Evolutionary conservation across 2,329 filamentous ascomycete species (phyloP), one percentile per base, ranked within the genome.

Genomic region (Ramichloridium luteum): DNA sequence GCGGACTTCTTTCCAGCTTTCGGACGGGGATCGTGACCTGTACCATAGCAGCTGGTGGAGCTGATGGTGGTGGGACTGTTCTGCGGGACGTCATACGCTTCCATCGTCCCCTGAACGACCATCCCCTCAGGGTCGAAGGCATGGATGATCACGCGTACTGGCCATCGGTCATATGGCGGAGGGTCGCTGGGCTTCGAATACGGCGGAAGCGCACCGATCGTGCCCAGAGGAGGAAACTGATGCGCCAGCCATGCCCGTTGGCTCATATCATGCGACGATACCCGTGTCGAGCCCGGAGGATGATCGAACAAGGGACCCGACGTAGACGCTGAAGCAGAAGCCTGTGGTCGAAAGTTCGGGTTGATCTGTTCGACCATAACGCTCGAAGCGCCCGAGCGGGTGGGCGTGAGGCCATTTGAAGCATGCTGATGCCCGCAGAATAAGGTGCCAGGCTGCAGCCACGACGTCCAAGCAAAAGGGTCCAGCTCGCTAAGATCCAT

Each of bases 91-190:
- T 79, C 74, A 55, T 75, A 77, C 4, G 75, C 75, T 53, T 77
- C 72, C 75, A 80, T 80, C 5, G 73, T 78, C 3, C 74, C 75
- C 13, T 72, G 70, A 12, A 80, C 53, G 1, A 70, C 72, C 72
- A 78, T 75, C 12, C 58, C 61, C 4, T 62, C 57, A 44, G 66
- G 67, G 50, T 80, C 72, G 27, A 79, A 65, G 12, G 66, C 60
- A 45, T 78, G 72, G 23, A 80, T 68, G 2, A 67, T 74, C 32
- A 80, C 74, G 39, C 73, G 74, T 17, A 80, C 75, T 5, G 74
- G 74, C 75, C 75, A 80, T 27, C 68, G 65, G 43, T 77, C 72
- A 34, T 71, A 67, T 16, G 36, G 27, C n/a, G 42, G 27, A n/a
- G n/a, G n/a, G 14, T 49, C 44, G 14, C 34, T 25, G 11, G 28